These are phyloP conservation scores for Fusarium udum DNA, from an alignment of 2,329 filamentous ascomycete species.

Conservation along the genomic window DNA sequence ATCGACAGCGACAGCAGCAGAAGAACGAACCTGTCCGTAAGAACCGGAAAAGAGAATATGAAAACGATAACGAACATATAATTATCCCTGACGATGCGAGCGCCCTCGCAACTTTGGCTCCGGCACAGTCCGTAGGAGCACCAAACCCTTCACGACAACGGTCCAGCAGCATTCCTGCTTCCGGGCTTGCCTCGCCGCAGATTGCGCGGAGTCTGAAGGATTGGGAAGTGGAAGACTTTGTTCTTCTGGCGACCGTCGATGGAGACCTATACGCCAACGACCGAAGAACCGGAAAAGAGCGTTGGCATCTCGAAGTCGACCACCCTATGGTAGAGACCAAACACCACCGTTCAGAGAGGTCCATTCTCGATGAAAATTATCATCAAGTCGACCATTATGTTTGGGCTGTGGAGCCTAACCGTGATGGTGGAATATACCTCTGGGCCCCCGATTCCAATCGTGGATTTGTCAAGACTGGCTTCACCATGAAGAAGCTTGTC, in stretches of 20 bases:
- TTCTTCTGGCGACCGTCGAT: conserved; percentile 99
- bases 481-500: conserved; percentile 88
- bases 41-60: conserved; percentile 45
- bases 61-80: conserved; percentile 46
- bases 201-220: conserved; percentile 97
- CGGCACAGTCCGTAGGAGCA: conserved; percentile 95
- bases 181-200: conserved; percentile 82
- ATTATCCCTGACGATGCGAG: conserved; percentile 76
- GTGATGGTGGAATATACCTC: conserved; percentile 86
- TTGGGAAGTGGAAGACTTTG: conserved; percentile 99
- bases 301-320: conserved; percentile 86
- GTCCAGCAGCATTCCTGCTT: conserved; percentile 66
- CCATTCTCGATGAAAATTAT: conserved; percentile 66
- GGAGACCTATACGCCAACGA: conserved; percentile 93
- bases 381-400: conserved; percentile 83
- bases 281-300: conserved; percentile 82
- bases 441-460: conserved; percentile 73
- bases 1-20: conserved; percentile 41
- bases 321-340: conserved; percentile 91
- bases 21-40: conserved; percentile 43
- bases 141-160: conserved; percentile 73
- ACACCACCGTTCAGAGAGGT: conserved; percentile 78
- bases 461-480: conserved; percentile 71
- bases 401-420: conserved; percentile 94
- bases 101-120: conserved; percentile 98